Conservation (phyloP, 202 grass and related monocot genomes). For the Panicum virgatum region DNA sequence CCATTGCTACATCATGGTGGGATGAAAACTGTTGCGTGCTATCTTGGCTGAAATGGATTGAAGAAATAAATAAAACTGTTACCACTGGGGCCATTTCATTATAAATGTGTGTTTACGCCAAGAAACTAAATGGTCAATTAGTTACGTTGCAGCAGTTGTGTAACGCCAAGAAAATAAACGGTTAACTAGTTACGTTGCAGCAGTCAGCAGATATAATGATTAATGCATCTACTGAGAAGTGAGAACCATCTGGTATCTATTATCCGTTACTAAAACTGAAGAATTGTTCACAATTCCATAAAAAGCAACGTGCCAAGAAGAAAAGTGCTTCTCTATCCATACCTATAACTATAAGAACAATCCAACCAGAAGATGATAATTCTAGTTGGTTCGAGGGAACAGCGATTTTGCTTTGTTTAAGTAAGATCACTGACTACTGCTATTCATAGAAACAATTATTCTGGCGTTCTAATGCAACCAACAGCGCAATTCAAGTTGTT, state of each 20-base stretch:
- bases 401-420: too few relatives aligned
- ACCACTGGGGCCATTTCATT: not conserved
- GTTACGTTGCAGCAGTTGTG: not conserved
- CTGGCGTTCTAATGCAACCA: not conserved
- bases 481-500: not conserved
- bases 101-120: not conserved
- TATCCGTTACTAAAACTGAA: not conserved
- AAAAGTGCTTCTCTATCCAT: conserved; percentile 4
- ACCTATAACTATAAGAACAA: not conserved
- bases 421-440: not conserved
- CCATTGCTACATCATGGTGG: conserved; percentile 82
- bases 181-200: conserved; percentile 6
- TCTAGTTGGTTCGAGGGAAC: too few relatives aligned
- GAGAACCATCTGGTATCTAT: conserved; percentile 1
- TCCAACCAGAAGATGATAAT: conserved; percentile 6
- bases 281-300: not conserved
- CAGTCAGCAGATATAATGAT: conserved; percentile 11
- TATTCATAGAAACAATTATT: not conserved
- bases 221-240: not conserved
- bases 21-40: conserved; percentile 57
- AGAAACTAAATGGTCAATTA: conserved; percentile 2
- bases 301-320: not conserved
- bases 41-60: conserved; percentile 72
- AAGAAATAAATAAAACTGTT: conserved; percentile 27
- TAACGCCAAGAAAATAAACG: not conserved